Evolutionary conservation across 441 rosid species (phyloP), one percentile per base, ranked within the genome.

Genomic region (Omphalea diandra): DNA sequence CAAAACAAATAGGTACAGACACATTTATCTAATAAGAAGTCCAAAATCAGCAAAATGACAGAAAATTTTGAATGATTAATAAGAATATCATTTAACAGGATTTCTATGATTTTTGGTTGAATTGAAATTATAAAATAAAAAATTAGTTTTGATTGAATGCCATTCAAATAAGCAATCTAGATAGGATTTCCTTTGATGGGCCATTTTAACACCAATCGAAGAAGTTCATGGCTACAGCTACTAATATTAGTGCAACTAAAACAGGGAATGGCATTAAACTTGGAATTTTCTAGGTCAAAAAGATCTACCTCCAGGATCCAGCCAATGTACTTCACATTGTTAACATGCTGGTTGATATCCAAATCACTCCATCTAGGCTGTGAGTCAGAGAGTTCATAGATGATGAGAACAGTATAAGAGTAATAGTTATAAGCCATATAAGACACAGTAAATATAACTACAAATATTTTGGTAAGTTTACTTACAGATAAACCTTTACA

Each of bases 311-410:
- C 99, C 17, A 96, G 94, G 60, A 93, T 87, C 99, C 99, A 96
- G 65, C 96, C 93, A 18, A 96, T 82, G 86, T 96, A 96, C 77
- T 96, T 96, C 74, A 96, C 99, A 86, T 96, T 96, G 82, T 96
- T 96, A 63, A 93, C 99, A 76, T 96, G 99, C 78, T 96, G 99
- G 84, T 96, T 96, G 75, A 91, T 88, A 86, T 96, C 99, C 60
- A 96, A 70, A 78, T 96, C 99, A 72, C 87, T 87, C 99, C 99
- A 96, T 59, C 91, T 76, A 68, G 99, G 98, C 99, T 96, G 94
- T 77, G 79, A 69, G 71, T 69, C 54, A 67, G 54, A 44, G 58
- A 53, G 61, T 17, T 56, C 7, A 65, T 36, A 32, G 36, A 22
- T 38, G 20, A 41, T n/a, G n/a, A n/a, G n/a, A 46, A 71, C 57